Conservation (phyloP, 2,329 filamentous ascomycete species). For the Nigrospora sphaerica region DNA sequence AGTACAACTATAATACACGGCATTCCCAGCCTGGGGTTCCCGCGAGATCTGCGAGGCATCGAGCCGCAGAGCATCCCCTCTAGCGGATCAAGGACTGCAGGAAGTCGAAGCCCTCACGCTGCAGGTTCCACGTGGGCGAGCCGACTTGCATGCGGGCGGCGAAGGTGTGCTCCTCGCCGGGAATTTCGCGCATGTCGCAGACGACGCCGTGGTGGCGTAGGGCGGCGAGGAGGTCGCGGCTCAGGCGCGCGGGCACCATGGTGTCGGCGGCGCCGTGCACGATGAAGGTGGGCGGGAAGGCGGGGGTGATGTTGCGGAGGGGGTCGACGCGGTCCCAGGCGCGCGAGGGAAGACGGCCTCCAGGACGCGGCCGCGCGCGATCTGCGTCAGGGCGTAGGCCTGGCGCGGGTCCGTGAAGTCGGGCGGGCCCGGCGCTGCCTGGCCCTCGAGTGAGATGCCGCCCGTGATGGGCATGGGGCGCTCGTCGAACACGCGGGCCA, state of each 20-base stretch:
- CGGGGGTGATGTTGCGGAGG: slow-evolving; percentile 17
- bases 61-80: no score
- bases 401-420: slow-evolving; percentile 27
- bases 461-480: slow-evolving; percentile 27
- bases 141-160: not conserved
- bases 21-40: no score
- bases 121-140: not conserved
- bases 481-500: slow-evolving; percentile 27
- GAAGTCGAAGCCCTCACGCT: not conserved
- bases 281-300: slow-evolving; percentile 32
- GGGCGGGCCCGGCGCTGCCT: slow-evolving; percentile 19
- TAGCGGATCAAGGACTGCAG: not conserved
- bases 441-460: slow-evolving; percentile 33
- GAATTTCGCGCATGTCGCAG: slow-evolving; percentile 28
- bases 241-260: slow-evolving; percentile 30
- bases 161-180: slow-evolving; percentile 27
- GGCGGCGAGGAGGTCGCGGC: slow-evolving; percentile 17
- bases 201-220: slow-evolving; percentile 21
- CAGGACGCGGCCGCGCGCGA: slow-evolving; percentile 29
- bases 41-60: no score
- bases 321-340: slow-evolving; percentile 26
- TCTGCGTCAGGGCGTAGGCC: slow-evolving; percentile 32
- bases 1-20: no score
- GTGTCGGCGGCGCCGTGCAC: slow-evolving; percentile 30
- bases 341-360: slow-evolving; percentile 18